Evolutionary conservation across 148 eudicot genomes (phyloP).

Genomic region (Selenicereus undatus): DNA sequence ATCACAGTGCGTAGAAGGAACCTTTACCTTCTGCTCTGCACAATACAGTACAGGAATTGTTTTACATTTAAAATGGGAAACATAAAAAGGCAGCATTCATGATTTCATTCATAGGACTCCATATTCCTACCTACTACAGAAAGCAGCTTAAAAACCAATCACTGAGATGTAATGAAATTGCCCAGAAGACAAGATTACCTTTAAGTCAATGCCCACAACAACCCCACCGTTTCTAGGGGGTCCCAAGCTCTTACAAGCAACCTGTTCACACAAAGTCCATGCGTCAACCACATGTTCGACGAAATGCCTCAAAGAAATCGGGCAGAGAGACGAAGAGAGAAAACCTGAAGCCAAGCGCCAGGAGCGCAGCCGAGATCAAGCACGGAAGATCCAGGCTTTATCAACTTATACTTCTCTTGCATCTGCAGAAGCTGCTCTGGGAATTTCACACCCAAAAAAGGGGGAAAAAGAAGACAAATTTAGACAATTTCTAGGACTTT

Average conservation of each 20-base stretch:
- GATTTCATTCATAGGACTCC: neutral
- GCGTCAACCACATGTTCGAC: constrained; percentile 22
- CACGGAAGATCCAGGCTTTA: constrained; percentile 72
- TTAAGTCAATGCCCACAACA: constrained; percentile 75
- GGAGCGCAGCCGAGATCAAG: constrained; percentile 99
- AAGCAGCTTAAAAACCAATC: neutral
- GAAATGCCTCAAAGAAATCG: constrained; percentile 23
- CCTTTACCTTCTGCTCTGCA: constrained; percentile 89
- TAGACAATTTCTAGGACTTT: neutral
- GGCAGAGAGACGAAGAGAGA: neutral
- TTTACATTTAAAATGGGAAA: neutral
- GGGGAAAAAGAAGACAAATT: neutral
- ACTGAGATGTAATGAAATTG: neutral
- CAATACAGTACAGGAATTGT: constrained; percentile 24
- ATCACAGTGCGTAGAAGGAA: constrained; percentile 77
- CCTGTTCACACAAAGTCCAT: constrained; percentile 28
- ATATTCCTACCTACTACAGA: neutral
- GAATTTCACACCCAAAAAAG: neutral
- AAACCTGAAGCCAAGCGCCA: constrained; percentile 99
- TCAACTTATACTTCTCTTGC: constrained; percentile 78
- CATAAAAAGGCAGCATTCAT: neutral
- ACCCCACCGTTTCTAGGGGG: constrained; percentile 61
- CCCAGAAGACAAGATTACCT: constrained; percentile 40
- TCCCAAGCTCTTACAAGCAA: constrained; percentile 86
- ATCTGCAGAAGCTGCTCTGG: constrained; percentile 67